Evolutionary conservation across 768 basidiomycete genomes (phyloP).

Genomic region (Auriscalpium orientale): DNA sequence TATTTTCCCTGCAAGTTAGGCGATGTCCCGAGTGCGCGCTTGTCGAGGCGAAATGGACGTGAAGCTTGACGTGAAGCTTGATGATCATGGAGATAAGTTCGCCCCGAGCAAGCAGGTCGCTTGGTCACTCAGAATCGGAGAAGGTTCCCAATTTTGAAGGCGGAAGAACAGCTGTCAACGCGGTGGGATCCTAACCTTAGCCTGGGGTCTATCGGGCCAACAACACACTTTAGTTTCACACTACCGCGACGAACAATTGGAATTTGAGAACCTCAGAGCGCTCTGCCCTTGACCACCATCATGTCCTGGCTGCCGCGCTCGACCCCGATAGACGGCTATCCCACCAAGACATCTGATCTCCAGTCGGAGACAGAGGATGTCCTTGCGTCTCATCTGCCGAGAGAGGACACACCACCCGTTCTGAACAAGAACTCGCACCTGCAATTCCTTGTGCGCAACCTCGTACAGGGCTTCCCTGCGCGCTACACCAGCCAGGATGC

Average conservation of each 20-base stretch:
- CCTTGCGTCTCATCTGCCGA: constrained; percentile 48
- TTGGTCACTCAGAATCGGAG: no score
- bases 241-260: not conserved
- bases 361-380: constrained; percentile 64
- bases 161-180: no score
- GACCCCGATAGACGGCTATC: constrained; percentile 49
- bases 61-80: no score
- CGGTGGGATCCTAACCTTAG: no score
- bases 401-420: constrained; percentile 22
- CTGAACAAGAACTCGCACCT: constrained; percentile 64
- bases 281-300: not conserved
- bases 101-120: no score
- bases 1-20: no score
- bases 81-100: no score
- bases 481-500: constrained; percentile 85
- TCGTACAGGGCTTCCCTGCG: constrained; percentile 73
- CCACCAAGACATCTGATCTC: constrained; percentile 51
- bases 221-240: no score
- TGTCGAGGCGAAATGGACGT: no score
- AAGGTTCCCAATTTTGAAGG: no score
- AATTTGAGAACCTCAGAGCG: not conserved
- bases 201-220: no score
- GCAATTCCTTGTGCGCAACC: constrained; percentile 64
- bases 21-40: no score
- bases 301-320: constrained; percentile 16